Base-by-base conservation (phyloP, 1,284 basidiomycete genomes). In the Cystobasidium slooffiae region DNA sequence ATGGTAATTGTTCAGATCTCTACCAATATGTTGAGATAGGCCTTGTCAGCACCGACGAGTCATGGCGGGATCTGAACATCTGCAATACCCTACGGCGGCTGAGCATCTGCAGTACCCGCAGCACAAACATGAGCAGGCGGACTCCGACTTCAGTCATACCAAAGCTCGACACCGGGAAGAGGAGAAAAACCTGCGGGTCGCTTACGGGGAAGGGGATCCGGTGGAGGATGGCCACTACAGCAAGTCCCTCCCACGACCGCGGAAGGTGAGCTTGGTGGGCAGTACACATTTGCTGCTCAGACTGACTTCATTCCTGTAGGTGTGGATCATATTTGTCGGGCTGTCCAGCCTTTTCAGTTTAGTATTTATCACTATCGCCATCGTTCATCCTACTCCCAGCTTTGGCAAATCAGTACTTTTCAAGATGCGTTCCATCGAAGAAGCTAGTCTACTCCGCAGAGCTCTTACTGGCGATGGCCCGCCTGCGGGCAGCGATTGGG, bases 291-390 rank as follows among this genome's bases (percentile, higher is more conserved):
- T 56, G 16, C 31, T 46, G 43, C 20, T 22, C 39, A 31, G n/a
- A 22, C n/a, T 49, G 47, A 51, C 5, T 24, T 20, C 44, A 18
- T 51, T 39, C 24, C 43, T 39, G 18, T 41, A 73, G 70, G 52
- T 37, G 12, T 61, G 56, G 52, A 44, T 73, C 24, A 66, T 73
- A n/a, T 52, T 59, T n/a, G 70, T 73, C 39, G 70, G 70, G 6
- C n/a, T 65, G 14, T 62, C 56, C 6, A 64, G 53, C 37, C 53
- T 66, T 51, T 12, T 73, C 18, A 73, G 66, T 46, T 39, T 73
- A 0, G 52, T 73, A 1, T 44, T 66, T 22, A 53, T 66, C 24
- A 46, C 58, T 9, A 51, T 73, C 18, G 51, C 70, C 8, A 52
- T 73, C 37, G 55, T 73, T 2, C 49, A 52, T 12, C 70, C 70